Evolutionary conservation across 768 basidiomycete species (phyloP), one percentile per base, ranked within the genome.

Genomic region (Leccinum boreale): DNA sequence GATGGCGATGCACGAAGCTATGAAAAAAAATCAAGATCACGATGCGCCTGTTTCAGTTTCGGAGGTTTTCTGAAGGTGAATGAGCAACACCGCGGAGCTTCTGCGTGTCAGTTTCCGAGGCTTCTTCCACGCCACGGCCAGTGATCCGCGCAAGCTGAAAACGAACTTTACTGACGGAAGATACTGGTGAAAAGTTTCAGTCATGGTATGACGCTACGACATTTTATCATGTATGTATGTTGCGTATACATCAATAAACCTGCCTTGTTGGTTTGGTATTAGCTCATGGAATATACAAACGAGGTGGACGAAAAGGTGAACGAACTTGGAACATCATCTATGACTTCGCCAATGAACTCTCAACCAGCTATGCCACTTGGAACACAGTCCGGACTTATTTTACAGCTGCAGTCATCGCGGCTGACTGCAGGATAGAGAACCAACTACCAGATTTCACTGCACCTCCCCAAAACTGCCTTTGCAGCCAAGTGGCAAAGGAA

Each of bases 391-490:
- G 9, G 39, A 39, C 17, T 19, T 42, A 42, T n/a, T 42, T 42
- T 19, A 0, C 10, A 42, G 39, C 39, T 42, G 39, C 39, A 42
- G 2, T 14, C 58, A 57, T 60, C 7, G 56, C 64, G 12, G 61
- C 65, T 21, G 55, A 50, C 36, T 63, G 64, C 7, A 66, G 57
- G 15, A 9, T 23, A 17, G 65, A 17, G 33, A 66, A 66, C 57
- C 58, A 66, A 26, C 58, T 58, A 3, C 50, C 50, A 3, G 62
- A 0, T 21, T 21, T 8, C 8, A 66, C 55, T 4, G 52, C 45
- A 0, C 4, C 57, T 0, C 65, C 59, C 50, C 47, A 46, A 46
- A 66, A 56, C 5, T 0, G 4, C 0, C 36, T 33, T 50, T 66
- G 65, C 14, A 58, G 2, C 57, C 47, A 58, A 15, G 65, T 52